Evolutionary conservation across 768 basidiomycete species (phyloP).

Genomic region (Mycena belliarum): DNA sequence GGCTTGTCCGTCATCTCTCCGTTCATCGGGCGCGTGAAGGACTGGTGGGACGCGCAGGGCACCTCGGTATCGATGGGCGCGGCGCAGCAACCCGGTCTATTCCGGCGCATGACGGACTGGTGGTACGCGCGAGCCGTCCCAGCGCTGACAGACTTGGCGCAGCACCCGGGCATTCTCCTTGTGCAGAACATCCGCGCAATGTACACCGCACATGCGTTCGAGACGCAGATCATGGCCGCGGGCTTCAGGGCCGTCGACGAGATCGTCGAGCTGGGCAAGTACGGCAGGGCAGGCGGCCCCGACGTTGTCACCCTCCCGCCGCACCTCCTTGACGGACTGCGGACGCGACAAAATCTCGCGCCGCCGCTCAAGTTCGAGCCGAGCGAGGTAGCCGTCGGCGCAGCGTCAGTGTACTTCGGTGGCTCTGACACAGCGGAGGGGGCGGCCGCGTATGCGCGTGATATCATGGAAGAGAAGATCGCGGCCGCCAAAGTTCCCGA

Average conservation of each 20-base stretch:
- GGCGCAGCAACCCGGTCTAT: slow-evolving; percentile 33
- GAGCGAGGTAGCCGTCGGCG: background rate
- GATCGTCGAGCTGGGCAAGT: slow-evolving; percentile 31
- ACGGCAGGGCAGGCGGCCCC: slow-evolving; percentile 29
- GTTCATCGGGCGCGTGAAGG: slow-evolving; percentile 41
- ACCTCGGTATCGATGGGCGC: slow-evolving; percentile 15
- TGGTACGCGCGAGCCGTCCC: slow-evolving; percentile 26
- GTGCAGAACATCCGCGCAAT: slow-evolving; percentile 31
- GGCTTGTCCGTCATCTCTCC: slow-evolving; percentile 36
- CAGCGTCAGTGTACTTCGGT: slow-evolving; percentile 6
- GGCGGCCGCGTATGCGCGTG: slow-evolving; percentile 23
- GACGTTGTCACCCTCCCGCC: slow-evolving; percentile 38
- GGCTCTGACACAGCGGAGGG: slow-evolving; percentile 14
- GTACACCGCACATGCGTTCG: slow-evolving; percentile 26
- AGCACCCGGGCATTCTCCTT: slow-evolving; percentile 34
- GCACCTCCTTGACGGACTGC: slow-evolving; percentile 32
- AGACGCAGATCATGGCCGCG: slow-evolving; percentile 36
- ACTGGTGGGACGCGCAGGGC: slow-evolving; percentile 34
- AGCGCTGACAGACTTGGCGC: slow-evolving; percentile 22
- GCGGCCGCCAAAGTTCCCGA: slow-evolving; percentile 38
- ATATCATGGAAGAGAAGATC: slow-evolving; percentile 29
- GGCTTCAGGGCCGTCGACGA: slow-evolving; percentile 36
- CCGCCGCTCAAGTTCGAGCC: slow-evolving; percentile 3
- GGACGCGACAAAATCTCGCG: background rate
- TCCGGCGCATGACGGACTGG: slow-evolving; percentile 41